phyloP scores from a whole-genome alignment of 164 flowering plant genomes.

The Nelumbo lutea region DNA sequence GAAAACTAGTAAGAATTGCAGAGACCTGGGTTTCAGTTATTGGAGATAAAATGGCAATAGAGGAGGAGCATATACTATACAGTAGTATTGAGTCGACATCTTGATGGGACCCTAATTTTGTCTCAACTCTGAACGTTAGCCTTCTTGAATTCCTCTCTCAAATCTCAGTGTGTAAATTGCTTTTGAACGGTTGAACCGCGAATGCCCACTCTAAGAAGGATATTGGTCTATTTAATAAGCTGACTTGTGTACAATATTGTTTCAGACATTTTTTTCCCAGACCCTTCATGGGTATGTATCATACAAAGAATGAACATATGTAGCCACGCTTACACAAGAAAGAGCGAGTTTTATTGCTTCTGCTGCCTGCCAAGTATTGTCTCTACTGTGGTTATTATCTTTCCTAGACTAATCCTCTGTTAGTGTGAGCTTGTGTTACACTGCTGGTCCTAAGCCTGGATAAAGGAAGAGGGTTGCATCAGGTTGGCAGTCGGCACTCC shows the following conservation, averaged over 20 bases:
- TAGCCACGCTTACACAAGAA: too few relatives aligned
- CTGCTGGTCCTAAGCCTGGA: too few relatives aligned
- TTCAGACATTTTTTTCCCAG: not conserved
- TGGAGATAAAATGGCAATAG: slow-evolving; percentile 37
- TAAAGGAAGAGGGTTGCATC: too few relatives aligned
- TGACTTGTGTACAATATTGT: not conserved
- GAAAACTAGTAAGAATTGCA: slow-evolving; percentile 45
- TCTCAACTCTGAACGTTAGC: not conserved
- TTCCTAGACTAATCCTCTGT: too few relatives aligned
- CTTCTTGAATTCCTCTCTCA: not conserved
- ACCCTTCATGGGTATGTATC: not conserved
- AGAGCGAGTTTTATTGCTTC: too few relatives aligned
- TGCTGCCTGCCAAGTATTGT: too few relatives aligned
- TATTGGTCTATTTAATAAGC: not conserved
- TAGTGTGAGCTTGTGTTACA: too few relatives aligned
- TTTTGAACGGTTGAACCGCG: not conserved
- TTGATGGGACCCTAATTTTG: not conserved
- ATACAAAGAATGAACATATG: too few relatives aligned
- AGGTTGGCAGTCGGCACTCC: too few relatives aligned
- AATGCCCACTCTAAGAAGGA: too few relatives aligned
- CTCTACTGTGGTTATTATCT: too few relatives aligned
- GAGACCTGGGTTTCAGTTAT: slow-evolving; percentile 80
- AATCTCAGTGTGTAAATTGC: not conserved
- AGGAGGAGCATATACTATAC: slow-evolving; percentile 49
- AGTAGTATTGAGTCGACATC: slow-evolving; percentile 7